A percentile compares a stretch with the other conserved stretches of the same genome.
Conservation (phyloP, 169 alveolate species). For the Babesia ovata region DNA sequence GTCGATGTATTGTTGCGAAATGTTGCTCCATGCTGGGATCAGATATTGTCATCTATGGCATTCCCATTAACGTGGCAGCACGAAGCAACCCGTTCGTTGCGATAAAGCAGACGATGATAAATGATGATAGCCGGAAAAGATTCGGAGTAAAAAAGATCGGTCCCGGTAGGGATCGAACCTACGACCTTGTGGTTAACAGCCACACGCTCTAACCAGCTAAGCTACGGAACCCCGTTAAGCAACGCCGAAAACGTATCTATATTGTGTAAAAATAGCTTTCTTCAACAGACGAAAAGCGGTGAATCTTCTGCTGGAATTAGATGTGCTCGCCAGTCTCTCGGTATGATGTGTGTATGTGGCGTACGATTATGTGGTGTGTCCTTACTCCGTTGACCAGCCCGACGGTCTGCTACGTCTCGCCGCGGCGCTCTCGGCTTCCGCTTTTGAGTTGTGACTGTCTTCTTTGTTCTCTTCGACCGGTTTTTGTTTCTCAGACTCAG, state of each 20-base stretch:
- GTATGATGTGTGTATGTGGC: neutral
- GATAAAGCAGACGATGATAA: too few relatives aligned
- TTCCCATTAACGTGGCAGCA: neutral
- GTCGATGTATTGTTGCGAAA: too few relatives aligned
- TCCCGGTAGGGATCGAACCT: slow-evolving; percentile 93
- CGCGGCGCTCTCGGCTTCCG: neutral
- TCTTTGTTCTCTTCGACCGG: neutral
- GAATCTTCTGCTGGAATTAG: neutral
- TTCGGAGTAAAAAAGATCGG: slow-evolving; percentile 66
- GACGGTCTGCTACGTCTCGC: neutral
- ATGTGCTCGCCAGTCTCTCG: neutral
- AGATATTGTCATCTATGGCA: too few relatives aligned
- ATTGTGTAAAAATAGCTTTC: neutral
- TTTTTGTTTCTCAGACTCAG: neutral
- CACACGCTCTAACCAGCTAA: slow-evolving; percentile 92
- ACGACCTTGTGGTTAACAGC: slow-evolving; percentile 96
- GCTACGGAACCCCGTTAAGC: slow-evolving; percentile 82
- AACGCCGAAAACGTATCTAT: neutral
- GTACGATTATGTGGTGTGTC: neutral
- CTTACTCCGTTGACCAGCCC: slow-evolving; percentile 29
- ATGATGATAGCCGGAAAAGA: too few relatives aligned
- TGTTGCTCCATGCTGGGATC: too few relatives aligned
- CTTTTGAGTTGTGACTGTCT: neutral
- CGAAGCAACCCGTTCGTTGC: neutral
- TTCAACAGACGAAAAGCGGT: too few relatives aligned